Evolutionary conservation across 768 basidiomycete species (phyloP), one percentile per base, ranked within the genome.

Genomic region (Macrolepiota dolichaula): DNA sequence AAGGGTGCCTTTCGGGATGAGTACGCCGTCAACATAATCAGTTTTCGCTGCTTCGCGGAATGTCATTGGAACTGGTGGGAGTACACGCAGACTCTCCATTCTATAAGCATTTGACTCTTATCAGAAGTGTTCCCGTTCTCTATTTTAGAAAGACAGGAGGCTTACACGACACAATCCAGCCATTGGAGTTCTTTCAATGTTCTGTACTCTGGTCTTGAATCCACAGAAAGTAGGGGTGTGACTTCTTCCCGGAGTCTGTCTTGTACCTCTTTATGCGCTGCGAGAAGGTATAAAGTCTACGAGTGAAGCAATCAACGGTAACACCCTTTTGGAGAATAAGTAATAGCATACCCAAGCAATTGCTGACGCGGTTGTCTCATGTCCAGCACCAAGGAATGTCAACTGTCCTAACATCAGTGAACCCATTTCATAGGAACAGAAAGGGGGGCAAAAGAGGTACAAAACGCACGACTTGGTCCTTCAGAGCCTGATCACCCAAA

Each of bases 401-500:
- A 80, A 65, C 76, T 78, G 25, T 11, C 55, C 25, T 46, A 32
- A 1, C 19, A 11, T 25, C 51, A 17, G 25, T 15, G 36, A 32
- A 50, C 50, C 7, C 29, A 32, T 32, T 32, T 32, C 3, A 61
- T 25, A 24, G 10, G 11, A 35, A 25, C 12, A 46, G 29, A 24
- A 47, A 47, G 32, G 35, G 47, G 46, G 44, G 51, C 25, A 29
- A 32, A 32, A 32, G 29, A 7, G 29, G 29, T 32, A 32, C 7
- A 51, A 27, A 36, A 71, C 76, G 17, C 25, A 81, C 81, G 44
- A 83, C 79, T 73, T 84, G 82, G 51, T 81, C 80, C 70, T 82
- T 78, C 77, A 83, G 79, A 19, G 74, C 78, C 49, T 71, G 66
- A 62, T 82, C 80, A 35, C 73, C 78, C 79, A 82, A 79, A 10